These are phyloP conservation scores for Hypoxylon trugodes DNA, from an alignment of 495 filamentous ascomycete genomes.

Conservation along the genomic window DNA sequence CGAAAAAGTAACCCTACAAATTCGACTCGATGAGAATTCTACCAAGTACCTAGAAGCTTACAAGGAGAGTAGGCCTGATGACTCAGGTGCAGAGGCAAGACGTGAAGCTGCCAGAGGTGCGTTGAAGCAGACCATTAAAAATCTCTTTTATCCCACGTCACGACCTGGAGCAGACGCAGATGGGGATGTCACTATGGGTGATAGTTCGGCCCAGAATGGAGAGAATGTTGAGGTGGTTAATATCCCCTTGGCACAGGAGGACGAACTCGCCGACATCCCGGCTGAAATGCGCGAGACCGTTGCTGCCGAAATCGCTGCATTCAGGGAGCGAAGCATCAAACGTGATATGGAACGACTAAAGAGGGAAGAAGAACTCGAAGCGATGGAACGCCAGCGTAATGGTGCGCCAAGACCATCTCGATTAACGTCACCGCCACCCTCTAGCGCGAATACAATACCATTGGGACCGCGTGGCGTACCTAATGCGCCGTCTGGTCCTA, in stretches of 20 bases:
- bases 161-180: constrained; percentile 61
- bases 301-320: constrained; percentile 91
- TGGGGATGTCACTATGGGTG: constrained; percentile 77
- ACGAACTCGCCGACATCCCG: constrained; percentile 95
- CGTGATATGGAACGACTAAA: constrained; percentile 87
- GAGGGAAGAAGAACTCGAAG: constrained; percentile 91
- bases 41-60: constrained; percentile 83
- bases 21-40: constrained; percentile 84
- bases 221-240: constrained; percentile 85
- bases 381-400: constrained; percentile 80
- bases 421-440: constrained; percentile 73
- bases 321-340: constrained; percentile 86
- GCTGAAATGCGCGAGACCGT: constrained; percentile 97
- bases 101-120: constrained; percentile 69
- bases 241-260: constrained; percentile 87
- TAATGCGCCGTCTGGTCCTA: constrained; percentile 83
- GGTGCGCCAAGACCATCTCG: constrained; percentile 69
- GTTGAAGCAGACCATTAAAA: constrained; percentile 71
- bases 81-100: constrained; percentile 70
- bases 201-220: constrained; percentile 62
- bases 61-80: constrained; percentile 69
- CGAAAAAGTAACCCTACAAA: constrained; percentile 74
- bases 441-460: constrained; percentile 82
- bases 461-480: constrained; percentile 81
- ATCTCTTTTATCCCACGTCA: constrained; percentile 75